phyloP scores from a whole-genome alignment of 1,284 basidiomycete species.

The Porodaedalea pini region DNA sequence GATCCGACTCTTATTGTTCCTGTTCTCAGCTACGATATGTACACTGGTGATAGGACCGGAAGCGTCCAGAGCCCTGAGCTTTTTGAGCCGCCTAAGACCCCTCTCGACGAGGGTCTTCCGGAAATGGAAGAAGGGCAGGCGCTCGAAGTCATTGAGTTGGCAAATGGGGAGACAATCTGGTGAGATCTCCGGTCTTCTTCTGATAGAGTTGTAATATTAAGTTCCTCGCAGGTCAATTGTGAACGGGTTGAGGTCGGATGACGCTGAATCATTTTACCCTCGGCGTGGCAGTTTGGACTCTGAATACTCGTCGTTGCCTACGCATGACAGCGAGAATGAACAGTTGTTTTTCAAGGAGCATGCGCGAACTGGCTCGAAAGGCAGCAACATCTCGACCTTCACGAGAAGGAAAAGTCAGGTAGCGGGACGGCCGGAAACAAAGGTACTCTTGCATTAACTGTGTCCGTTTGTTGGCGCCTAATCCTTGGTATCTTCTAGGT shows the following conservation, averaged over 20 bases:
- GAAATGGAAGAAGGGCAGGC: conserved; percentile 53
- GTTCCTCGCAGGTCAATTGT: conserved; percentile 67
- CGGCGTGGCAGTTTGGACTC: conserved; percentile 69
- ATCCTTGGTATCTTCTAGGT: conserved; percentile 45
- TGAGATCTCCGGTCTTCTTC: conserved; percentile 31
- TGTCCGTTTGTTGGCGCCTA: conserved; percentile 18
- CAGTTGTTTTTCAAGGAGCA: conserved; percentile 76
- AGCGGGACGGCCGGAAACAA: conserved; percentile 69
- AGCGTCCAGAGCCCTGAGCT: conserved; percentile 28
- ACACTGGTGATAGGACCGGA: conserved; percentile 50
- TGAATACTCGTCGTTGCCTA: conserved; percentile 61
- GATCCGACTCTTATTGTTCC: conserved; percentile 4
- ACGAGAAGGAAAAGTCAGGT: conserved; percentile 52
- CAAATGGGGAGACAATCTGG: conserved; percentile 82
- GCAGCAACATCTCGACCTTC: conserved; percentile 56
- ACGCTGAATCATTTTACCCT: conserved; percentile 63
- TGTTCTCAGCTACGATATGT: conserved; percentile 69
- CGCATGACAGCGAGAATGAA: conserved; percentile 47
- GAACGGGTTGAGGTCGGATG: conserved; percentile 74
- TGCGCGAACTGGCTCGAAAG: conserved; percentile 57
- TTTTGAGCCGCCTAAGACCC: conserved; percentile 24
- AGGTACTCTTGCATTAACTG: conserved; percentile 43
- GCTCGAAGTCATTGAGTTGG: conserved; percentile 73
- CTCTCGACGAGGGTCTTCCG: conserved; percentile 26
- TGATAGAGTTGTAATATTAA: conserved; percentile 17